A percentile compares a stretch with the other conserved stretches of the same genome.
Conservation (phyloP, 2,329 filamentous ascomycete genomes). For the Teratosphaeria epicoccoides region DNA sequence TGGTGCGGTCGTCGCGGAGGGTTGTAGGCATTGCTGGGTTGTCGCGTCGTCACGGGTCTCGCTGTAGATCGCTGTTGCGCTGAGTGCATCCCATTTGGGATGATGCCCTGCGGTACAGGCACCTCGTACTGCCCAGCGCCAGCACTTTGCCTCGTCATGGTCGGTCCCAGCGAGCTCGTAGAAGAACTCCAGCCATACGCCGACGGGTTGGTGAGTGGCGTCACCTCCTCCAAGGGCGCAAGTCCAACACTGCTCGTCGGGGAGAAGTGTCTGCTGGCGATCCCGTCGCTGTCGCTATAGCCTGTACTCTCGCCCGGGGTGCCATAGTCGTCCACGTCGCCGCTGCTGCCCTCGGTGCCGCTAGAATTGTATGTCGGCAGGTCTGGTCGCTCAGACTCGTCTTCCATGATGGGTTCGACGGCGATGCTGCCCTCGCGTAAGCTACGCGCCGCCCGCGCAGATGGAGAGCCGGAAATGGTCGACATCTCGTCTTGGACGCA, state of each 20-base stretch:
- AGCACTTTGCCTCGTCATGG: neutral
- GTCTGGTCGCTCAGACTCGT: slow-evolving; percentile 19
- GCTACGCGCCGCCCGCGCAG: neutral
- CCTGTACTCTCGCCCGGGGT: slow-evolving; percentile 8
- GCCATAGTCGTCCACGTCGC: slow-evolving; percentile 15
- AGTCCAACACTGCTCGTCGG: slow-evolving; percentile 6
- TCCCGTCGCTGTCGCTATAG: slow-evolving; percentile 19
- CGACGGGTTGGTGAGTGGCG: slow-evolving; percentile 20
- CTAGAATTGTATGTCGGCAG: slow-evolving; percentile 23
- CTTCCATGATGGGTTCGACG: slow-evolving; percentile 23
- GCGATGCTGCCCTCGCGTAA: slow-evolving; percentile 2
- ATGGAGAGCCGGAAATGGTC: neutral
- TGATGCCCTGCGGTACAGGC: slow-evolving; percentile 6
- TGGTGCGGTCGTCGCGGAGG: slow-evolving; percentile 39
- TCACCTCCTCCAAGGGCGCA: slow-evolving; percentile 13
- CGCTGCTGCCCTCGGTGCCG: slow-evolving; percentile 14
- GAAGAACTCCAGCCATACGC: slow-evolving; percentile 20
- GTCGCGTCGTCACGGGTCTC: slow-evolving; percentile 35
- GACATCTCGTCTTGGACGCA: neutral
- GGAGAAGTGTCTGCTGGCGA: slow-evolving; percentile 17
- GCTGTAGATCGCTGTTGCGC: slow-evolving; percentile 11
- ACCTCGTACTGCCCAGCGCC: slow-evolving; percentile 10
- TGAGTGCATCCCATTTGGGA: slow-evolving; percentile 16
- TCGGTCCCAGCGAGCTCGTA: slow-evolving; percentile 1
- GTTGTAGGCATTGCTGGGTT: slow-evolving; percentile 41